A percentile compares a stretch with the other conserved stretches of the same genome.
Conservation (phyloP, 352 stramenopile genomes). For the Achlya hypogyna region DNA sequence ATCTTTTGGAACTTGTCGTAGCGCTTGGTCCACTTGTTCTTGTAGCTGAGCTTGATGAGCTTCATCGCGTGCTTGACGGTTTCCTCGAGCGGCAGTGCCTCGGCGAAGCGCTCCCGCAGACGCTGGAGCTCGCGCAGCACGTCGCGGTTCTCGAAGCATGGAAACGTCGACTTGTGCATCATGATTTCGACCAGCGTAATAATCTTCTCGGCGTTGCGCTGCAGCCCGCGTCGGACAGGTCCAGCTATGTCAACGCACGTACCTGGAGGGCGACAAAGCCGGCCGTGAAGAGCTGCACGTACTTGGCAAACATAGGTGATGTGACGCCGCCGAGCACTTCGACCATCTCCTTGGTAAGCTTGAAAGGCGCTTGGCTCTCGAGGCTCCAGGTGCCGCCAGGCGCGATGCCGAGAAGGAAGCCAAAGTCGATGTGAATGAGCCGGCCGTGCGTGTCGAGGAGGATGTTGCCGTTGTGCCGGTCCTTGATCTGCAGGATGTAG, state of each 20-base stretch:
- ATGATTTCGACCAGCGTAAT: constrained; percentile 69
- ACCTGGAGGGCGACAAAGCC: constrained; percentile 36
- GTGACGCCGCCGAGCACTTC: constrained; percentile 75
- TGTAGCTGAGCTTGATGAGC: constrained; percentile 88
- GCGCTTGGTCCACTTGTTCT: constrained; percentile 87
- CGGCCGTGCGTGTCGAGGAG: constrained; percentile 85
- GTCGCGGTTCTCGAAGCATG: constrained; percentile 73
- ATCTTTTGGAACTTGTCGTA: constrained; percentile 93
- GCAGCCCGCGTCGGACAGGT: constrained; percentile 15
- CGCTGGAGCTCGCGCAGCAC: constrained; percentile 81
- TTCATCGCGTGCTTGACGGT: constrained; percentile 71
- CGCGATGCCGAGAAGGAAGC: constrained; percentile 91
- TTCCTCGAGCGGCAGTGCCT: constrained; percentile 44
- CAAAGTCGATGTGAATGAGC: constrained; percentile 96
- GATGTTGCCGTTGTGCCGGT: constrained; percentile 96
- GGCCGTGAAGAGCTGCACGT: constrained; percentile 47
- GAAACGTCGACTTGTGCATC: constrained; percentile 75
- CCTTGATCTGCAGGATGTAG: constrained; percentile 90
- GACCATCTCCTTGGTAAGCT: constrained; percentile 93
- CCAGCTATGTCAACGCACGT: not conserved
- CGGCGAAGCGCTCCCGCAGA: constrained; percentile 54
- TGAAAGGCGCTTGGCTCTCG: constrained; percentile 90
- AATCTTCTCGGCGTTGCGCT: constrained; percentile 53
- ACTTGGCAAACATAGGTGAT: constrained; percentile 55
- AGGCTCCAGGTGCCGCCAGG: constrained; percentile 89